Percentiles rank a stretch among this genome's conserved stretches.
These are phyloP conservation scores for Orbilia blumenaviensis DNA, from an alignment of 2,329 filamentous ascomycete species.

Conservation along the genomic window DNA sequence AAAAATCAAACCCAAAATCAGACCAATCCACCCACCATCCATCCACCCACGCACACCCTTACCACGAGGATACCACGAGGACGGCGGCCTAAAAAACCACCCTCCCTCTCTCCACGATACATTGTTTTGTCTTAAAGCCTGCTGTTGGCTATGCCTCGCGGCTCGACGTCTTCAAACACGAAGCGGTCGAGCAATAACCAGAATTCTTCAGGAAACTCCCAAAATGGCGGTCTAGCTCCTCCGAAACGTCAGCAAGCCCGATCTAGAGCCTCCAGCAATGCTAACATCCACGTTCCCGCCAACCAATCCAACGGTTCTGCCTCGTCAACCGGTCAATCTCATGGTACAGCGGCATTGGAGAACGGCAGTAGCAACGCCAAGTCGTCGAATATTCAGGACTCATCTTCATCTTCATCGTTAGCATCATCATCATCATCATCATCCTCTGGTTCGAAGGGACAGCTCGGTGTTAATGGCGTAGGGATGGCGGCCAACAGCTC, in stretches of 20 bases:
- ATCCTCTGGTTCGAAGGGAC: too few relatives aligned
- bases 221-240: constrained; percentile 55
- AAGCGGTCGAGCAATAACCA: constrained; percentile 56
- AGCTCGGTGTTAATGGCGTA: constrained; percentile 33
- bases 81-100: neutral
- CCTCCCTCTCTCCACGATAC: constrained; percentile 9
- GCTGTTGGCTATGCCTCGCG: constrained; percentile 54
- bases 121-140: constrained; percentile 15
- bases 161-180: constrained; percentile 57
- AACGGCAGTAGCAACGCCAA: neutral
- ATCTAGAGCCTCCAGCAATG: constrained; percentile 56
- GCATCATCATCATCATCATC: too few relatives aligned
- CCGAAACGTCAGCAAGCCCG: constrained; percentile 56
- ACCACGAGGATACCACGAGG: too few relatives aligned
- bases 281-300: constrained; percentile 40
- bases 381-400: constrained; percentile 27
- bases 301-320: constrained; percentile 28
- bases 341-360: constrained; percentile 44
- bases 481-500: constrained; percentile 46
- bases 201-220: constrained; percentile 43
- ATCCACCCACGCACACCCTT: too few relatives aligned
- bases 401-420: too few relatives aligned
- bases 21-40: neutral
- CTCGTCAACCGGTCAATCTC: constrained; percentile 52
- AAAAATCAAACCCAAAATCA: neutral